Evolutionary conservation across 768 basidiomycete species (phyloP), one percentile per base, ranked within the genome.

Genomic region (Galerina sulciceps): DNA sequence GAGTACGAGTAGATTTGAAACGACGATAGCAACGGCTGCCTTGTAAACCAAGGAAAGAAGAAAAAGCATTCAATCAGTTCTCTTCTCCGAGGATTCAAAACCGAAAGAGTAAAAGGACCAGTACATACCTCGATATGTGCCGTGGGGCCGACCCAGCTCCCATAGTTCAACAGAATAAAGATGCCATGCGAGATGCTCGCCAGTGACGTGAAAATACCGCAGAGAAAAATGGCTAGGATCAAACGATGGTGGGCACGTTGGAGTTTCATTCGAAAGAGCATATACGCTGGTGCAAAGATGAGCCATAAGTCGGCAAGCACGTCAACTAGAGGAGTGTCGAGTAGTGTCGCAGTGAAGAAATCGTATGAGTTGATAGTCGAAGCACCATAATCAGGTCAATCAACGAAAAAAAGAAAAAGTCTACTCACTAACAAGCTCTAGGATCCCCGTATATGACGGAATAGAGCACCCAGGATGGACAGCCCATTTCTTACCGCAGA

Each of bases 381-480:
- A n/a, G n/a, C n/a, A n/a, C n/a, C n/a, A n/a, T n/a, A n/a, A n/a
- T n/a, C n/a, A n/a, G n/a, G n/a, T n/a, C n/a, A n/a, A n/a, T n/a
- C n/a, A n/a, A n/a, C n/a, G n/a, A n/a, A n/a, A n/a, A n/a, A n/a
- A n/a, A n/a, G n/a, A n/a, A n/a, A n/a, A n/a, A n/a, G n/a, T n/a
- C n/a, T 15, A 56, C 55, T 48, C n/a, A 56, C 55, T 56, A 17
- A 41, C n/a, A 20, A 56, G 55, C 22, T 56, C 55, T 13, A 56
- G 9, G 3, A 37, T 47, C 3, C 55, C 46, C 26, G 45, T 36
- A 38, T 56, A 56, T n/a, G 1, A 9, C 14, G 55, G 55, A 14
- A 46, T 48, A n/a, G 9, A 22, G 31, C 55, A 56, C 45, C 10
- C 23, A 18, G n/a, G 17, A 15, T 14, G 13, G 10, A 22, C 2